A percentile compares a stretch with the other conserved stretches of the same genome.
Conservation (phyloP, 345 rosid genomes). For the Eutrema yunnanense region DNA sequence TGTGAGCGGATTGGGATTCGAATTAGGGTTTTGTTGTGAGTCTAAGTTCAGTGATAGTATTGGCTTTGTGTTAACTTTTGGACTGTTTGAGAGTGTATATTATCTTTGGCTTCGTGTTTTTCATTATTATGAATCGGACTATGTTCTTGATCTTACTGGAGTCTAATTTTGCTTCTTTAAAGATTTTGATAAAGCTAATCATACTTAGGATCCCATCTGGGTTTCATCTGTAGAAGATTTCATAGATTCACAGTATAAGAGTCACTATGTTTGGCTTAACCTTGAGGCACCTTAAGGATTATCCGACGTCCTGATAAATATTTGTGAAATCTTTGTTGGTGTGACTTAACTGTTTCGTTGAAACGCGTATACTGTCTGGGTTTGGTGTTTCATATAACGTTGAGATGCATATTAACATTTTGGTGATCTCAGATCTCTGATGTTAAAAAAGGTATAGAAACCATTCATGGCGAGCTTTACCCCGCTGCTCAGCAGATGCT, state of each 20-base stretch:
- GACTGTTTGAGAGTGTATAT: conserved; percentile 3
- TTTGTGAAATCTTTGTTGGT: no score
- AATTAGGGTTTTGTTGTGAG: conserved; percentile 27
- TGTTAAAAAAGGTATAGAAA: conserved; percentile 66
- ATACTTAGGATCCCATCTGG: not conserved
- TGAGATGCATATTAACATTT: not conserved
- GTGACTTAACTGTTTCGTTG: no score
- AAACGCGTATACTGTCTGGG: no score
- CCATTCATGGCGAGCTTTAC: conserved; percentile 55
- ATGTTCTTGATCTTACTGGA: not conserved
- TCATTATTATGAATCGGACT: not conserved
- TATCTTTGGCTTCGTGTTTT: not conserved
- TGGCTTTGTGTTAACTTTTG: not conserved
- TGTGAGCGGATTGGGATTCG: not conserved
- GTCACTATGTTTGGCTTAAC: not conserved
- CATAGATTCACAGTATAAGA: not conserved
- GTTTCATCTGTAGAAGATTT: not conserved
- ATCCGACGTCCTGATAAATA: no score
- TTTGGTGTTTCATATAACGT: not conserved
- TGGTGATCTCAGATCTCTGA: conserved; percentile 47
- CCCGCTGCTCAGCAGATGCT: conserved; percentile 86
- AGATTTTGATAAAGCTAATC: not conserved
- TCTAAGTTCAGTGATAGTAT: not conserved
- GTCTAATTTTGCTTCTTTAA: not conserved
- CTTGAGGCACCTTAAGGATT: not conserved